These are phyloP conservation scores for Trichosanthes cucumerina DNA, from an alignment of 306 rosid species.

Conservation along the genomic window DNA sequence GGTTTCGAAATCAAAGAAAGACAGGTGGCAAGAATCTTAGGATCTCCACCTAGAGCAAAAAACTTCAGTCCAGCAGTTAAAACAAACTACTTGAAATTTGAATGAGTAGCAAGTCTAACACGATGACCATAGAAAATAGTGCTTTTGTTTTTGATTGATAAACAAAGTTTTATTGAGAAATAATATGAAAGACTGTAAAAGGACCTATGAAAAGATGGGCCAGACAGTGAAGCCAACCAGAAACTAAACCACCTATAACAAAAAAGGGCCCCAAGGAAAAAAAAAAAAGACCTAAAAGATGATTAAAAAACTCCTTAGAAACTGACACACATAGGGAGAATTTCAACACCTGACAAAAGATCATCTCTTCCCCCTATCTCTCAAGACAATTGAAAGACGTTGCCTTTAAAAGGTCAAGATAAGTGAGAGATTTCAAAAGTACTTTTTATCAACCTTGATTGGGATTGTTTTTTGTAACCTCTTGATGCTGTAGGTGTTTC, in stretches of 20 bases:
- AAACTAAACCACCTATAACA: background rate
- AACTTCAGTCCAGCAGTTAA: too few species aligned
- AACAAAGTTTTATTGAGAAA: background rate
- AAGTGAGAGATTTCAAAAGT: background rate
- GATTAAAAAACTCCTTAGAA: too few species aligned
- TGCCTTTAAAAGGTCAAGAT: background rate
- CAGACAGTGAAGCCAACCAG: background rate
- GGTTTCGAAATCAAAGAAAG: too few species aligned
- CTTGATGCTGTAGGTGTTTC: background rate
- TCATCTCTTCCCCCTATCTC: too few species aligned
- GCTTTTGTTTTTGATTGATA: background rate
- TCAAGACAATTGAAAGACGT: too few species aligned
- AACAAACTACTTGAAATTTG: too few species aligned
- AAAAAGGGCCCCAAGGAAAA: background rate
- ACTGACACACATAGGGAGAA: too few species aligned
- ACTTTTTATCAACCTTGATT: background rate
- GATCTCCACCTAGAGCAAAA: too few species aligned
- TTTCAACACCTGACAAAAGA: too few species aligned
- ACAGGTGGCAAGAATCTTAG: too few species aligned
- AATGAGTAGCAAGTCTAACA: too few species aligned
- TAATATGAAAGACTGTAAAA: background rate
- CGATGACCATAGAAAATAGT: background rate
- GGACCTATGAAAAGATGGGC: background rate
- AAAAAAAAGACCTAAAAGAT: too few species aligned
- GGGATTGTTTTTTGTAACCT: background rate